A percentile compares a stretch with the other conserved stretches of the same genome.
Evolutionary conservation across 2,329 filamentous ascomycete genomes (phyloP).

Genomic region (Onygenales sp.): DNA sequence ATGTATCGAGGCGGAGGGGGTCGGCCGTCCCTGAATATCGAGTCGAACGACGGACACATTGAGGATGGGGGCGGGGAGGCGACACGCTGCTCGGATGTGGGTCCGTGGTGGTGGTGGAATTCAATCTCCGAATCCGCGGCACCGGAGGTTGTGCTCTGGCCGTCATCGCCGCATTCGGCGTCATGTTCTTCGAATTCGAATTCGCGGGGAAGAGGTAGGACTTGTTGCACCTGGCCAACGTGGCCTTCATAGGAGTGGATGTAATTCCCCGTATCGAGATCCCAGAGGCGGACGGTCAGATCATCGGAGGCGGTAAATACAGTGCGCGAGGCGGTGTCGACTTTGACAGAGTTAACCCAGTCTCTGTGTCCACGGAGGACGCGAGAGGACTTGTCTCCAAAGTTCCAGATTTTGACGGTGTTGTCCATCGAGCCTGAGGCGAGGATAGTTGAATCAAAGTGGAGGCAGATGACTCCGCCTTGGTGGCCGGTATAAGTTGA

Average conservation of each 20-base stretch:
- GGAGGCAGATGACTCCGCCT: conserved; percentile 74
- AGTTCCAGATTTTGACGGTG: conserved; percentile 88
- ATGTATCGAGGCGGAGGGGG: conserved; percentile 80
- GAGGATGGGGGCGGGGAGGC: conserved; percentile 13
- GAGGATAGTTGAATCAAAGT: conserved; percentile 76
- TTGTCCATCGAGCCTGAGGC: conserved; percentile 85
- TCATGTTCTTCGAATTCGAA: conserved; percentile 77
- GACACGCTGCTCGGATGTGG: conserved; percentile 6
- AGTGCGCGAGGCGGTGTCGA: conserved; percentile 73
- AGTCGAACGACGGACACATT: conserved; percentile 9
- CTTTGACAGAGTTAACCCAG: conserved; percentile 93
- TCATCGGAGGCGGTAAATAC: conserved; percentile 92
- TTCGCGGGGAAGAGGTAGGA: conserved; percentile 72
- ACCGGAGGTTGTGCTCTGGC: conserved; percentile 16
- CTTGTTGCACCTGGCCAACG: conserved; percentile 90
- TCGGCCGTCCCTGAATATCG: conserved; percentile 52
- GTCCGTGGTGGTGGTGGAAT: conserved; percentile 6
- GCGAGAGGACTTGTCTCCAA: conserved; percentile 71
- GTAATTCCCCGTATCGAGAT: conserved; percentile 72
- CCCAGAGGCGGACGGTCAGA: conserved; percentile 84
- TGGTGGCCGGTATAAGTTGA: conserved; percentile 71
- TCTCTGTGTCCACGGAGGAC: conserved; percentile 75
- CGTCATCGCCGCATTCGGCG: conserved; percentile 34
- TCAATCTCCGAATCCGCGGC: conserved; percentile 9
- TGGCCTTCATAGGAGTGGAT: conserved; percentile 76